Conservation (phyloP, 1,284 basidiomycete species). For the Stereum hirsutum region DNA sequence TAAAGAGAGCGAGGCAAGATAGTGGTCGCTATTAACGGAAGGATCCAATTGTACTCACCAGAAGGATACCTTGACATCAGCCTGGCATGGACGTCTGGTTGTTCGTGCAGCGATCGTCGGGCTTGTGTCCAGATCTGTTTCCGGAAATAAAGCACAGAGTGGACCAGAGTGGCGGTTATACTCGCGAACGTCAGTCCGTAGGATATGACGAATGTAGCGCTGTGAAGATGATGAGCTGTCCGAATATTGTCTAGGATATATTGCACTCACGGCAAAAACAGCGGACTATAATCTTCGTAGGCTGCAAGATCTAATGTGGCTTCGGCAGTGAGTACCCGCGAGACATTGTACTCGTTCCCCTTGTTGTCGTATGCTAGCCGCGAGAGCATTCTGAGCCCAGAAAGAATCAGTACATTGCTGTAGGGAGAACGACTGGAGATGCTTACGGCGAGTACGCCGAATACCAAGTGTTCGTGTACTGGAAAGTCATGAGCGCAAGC, state of each 20-base stretch:
- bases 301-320: slow-evolving; percentile 50
- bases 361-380: slow-evolving; percentile 51
- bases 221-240: slow-evolving; percentile 7
- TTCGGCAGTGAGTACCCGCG: slow-evolving; percentile 50
- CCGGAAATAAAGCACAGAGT: slow-evolving; percentile 75
- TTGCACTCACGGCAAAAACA: slow-evolving; percentile 56
- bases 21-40: neutral
- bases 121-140: slow-evolving; percentile 60
- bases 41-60: slow-evolving; percentile 12
- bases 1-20: no score
- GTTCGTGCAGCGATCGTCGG: slow-evolving; percentile 51
- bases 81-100: slow-evolving; percentile 77
- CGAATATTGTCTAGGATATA: no score
- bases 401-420: slow-evolving; percentile 1
- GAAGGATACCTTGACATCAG: slow-evolving; percentile 75
- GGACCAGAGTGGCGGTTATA: slow-evolving; percentile 60
- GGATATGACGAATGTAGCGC: slow-evolving; percentile 42
- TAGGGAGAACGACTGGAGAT: neutral
- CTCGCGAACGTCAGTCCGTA: slow-evolving; percentile 51
- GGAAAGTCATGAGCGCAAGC: neutral
- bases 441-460: slow-evolving; percentile 34
- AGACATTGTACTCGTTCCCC: slow-evolving; percentile 61
- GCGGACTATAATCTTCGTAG: slow-evolving; percentile 75
- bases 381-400: slow-evolving; percentile 38
- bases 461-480: slow-evolving; percentile 55